Evolutionary conservation across 2,329 filamentous ascomycete species (phyloP), one percentile per base, ranked within the genome.

Genomic region (Mycosphaerella sp.): DNA sequence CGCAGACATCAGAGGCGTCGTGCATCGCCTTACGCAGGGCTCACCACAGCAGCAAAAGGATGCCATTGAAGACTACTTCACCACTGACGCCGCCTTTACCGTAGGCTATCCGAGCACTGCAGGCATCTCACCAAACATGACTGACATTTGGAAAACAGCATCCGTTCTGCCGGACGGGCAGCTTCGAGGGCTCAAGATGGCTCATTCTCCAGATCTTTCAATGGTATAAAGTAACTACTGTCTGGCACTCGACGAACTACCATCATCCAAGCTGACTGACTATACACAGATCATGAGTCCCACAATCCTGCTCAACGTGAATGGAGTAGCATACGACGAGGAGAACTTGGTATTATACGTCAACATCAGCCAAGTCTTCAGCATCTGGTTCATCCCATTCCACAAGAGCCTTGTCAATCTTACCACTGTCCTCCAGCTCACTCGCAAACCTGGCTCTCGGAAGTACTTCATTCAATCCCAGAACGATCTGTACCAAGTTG

Each of bases 401-500:
- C 85, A 90, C 72, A 75, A 78, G 36, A 79, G 85, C 46, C 62
- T 68, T 49, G 62, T 65, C 39, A 62, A 55, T 30, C 62, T 70
- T 10, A 63, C 68, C 21, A 67, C 60, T 21, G 58, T 64, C 7
- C 60, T 70, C 10, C 59, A 64, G 27, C 62, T 69, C 42, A 28
- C 59, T 45, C 52, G 46, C 9, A 50, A 45, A 13, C 49, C 55
- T 17, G 17, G 48, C 18, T 41, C 49, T 10, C 37, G 62, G 17
- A 77, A 76, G 52, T 93, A 89, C 71, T 86, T 84, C 65, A 90
- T 95, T 56, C 68, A 75, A 6, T 78, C 75, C 14, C 89, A 95
- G 66, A 83, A 94, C 58, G 89, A 95, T 64, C 71, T 90, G 6
- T 95, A 95, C 64, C 87, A 91, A 62, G 75, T 81, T 0, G 84